phyloP scores from a whole-genome alignment of 768 basidiomycete genomes.

The Pleurotus eryngii region DNA sequence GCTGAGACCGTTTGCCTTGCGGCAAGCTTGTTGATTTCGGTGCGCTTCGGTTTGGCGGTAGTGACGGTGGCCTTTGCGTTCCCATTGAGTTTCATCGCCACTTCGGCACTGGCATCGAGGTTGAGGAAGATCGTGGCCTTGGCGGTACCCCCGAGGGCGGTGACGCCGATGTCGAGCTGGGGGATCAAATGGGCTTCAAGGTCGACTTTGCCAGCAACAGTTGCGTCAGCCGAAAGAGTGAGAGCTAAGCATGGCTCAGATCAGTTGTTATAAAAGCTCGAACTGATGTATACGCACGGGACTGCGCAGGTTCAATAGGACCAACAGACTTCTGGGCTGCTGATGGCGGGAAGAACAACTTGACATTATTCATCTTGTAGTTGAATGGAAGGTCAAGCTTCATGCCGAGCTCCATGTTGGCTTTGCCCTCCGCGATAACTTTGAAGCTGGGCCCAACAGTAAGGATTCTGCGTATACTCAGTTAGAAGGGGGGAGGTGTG shows the following conservation, averaged over 20 bases:
- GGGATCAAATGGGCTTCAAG: constrained; percentile 36
- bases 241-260: constrained; percentile 18
- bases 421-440: constrained; percentile 23
- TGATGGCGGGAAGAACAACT: constrained; percentile 35
- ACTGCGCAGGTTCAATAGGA: constrained; percentile 22
- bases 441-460: constrained; percentile 37
- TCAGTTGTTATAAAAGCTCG: not conserved
- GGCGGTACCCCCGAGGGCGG: constrained; percentile 12
- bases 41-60: constrained; percentile 2
- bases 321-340: constrained; percentile 18
- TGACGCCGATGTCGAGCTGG: not conserved
- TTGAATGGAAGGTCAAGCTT: constrained; percentile 24
- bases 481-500: too few relatives aligned
- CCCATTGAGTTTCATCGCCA: constrained; percentile 18
- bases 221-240: constrained; percentile 27
- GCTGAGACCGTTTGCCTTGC: not conserved
- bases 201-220: constrained; percentile 22
- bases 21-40: not conserved
- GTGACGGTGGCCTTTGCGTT: constrained; percentile 12
- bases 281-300: constrained; percentile 19
- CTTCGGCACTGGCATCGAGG: constrained; percentile 25
- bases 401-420: constrained; percentile 29
- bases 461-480: constrained; percentile 25
- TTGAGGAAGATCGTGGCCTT: constrained; percentile 14
- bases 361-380: constrained; percentile 26